Evolutionary conservation across 148 eudicot species (phyloP), one percentile per base, ranked within the genome.

Genomic region (Dysphania ambrosioides): DNA sequence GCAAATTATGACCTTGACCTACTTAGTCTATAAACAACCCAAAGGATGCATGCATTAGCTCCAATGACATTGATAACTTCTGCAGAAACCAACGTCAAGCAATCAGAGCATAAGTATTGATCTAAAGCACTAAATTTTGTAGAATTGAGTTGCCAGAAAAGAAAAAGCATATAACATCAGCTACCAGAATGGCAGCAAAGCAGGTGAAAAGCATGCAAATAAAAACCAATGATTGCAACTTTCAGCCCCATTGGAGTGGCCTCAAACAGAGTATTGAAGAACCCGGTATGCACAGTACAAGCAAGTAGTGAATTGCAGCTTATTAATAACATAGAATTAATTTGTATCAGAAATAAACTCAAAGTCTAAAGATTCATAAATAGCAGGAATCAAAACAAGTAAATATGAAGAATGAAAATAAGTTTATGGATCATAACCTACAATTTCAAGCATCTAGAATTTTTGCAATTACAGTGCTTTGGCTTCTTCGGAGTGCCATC

Each of bases 381-480:
- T 21, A 5, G 58, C 58, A 53, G 24, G 9, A 53, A 53, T 19
- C 10, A 53, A 19, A 23, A 53, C 0, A 53, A 53, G 58, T 53
- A 6, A 8, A n/a, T n/a, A n/a, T n/a, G n/a, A n/a, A 21, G 4
- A 5, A 18, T 35, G 3, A 27, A 15, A 31, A 19, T 44, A 16
- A 4, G 9, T 49, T 6, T 29, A 26, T 16, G 5, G 32, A 55
- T 49, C 59, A 67, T 38, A 53, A 79, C 96, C 88, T 82, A 88
- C 96, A 91, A 79, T 82, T 91, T 91, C 83, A 91, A 82, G 81
- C 96, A 91, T 72, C 86, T 79, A 30, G 96, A 91, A 77, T 85
- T 82, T 80, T 79, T 88, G 75, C 96, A 91, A 56, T 86, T 91
- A 71, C 96, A 91, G 64, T 80, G 88, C 75, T 88, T 91, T 66